These are phyloP conservation scores for Trypanosoma caninum DNA, from an alignment of 208 protist species.

Conservation along the genomic window DNA sequence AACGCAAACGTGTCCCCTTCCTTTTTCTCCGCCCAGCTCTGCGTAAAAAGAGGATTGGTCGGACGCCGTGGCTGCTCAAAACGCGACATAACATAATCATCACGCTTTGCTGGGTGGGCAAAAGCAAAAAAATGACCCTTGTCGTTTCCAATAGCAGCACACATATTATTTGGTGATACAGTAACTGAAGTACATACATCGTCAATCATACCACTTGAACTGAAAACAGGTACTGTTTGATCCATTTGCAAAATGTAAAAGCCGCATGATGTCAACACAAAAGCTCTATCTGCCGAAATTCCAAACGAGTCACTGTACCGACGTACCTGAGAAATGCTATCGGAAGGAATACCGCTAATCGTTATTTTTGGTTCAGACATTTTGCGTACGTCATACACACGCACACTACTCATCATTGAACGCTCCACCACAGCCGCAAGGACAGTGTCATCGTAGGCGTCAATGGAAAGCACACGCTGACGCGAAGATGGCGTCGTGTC, in stretches of 20 bases:
- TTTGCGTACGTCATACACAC: constrained; percentile 82
- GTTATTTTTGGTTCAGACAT: constrained; percentile 49
- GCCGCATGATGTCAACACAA: constrained; percentile 61
- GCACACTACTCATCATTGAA: constrained; percentile 61
- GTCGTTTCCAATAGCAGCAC: constrained; percentile 84
- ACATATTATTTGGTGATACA: constrained; percentile 74
- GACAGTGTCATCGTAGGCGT: constrained; percentile 78
- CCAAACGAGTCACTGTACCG: constrained; percentile 74
- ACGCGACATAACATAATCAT: constrained; percentile 80
- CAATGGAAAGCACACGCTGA: constrained; percentile 68
- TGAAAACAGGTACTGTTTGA: constrained; percentile 55
- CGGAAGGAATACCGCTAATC: constrained; percentile 58
- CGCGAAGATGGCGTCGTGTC: constrained; percentile 42
- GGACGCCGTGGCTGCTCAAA: constrained; percentile 60
- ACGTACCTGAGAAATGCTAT: constrained; percentile 67
- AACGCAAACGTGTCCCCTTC: constrained; percentile 43
- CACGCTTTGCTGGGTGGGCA: constrained; percentile 61
- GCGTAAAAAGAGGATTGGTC: constrained; percentile 40
- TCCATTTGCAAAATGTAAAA: constrained; percentile 84
- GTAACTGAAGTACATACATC: constrained; percentile 60
- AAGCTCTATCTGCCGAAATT: constrained; percentile 46
- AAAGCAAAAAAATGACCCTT: constrained; percentile 78
- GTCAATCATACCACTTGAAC: constrained; percentile 46
- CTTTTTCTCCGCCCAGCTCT: constrained; percentile 67
- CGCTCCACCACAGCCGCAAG: constrained; percentile 68